These are phyloP conservation scores for rapeseed (Brassica napus) DNA, from an alignment of 345 rosid genomes.

Conservation along the genomic window Da-Ae NC_063442.1:14277001-14277500, in stretches of 20 bases:
- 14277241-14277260: not conserved
- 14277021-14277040: slow-evolving; percentile 94
- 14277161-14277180: not conserved
- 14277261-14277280: not conserved
- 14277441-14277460: slow-evolving; percentile 49
- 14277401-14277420: slow-evolving; percentile 41
- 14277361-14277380: not conserved
- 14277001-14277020: slow-evolving; percentile 88
- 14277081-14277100: slow-evolving; percentile 67
- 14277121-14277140: not conserved
- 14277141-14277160: not conserved
- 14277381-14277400: not conserved
- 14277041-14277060: slow-evolving; percentile 65
- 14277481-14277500: slow-evolving; percentile 46
- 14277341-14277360: not conserved
- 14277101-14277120: not conserved
- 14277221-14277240: not conserved
- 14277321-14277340: not conserved
- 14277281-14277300: not conserved
- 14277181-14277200: not conserved
- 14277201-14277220: not conserved
- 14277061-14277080: slow-evolving; percentile 51
- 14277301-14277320: not conserved
- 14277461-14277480: slow-evolving; percentile 65
- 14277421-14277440: slow-evolving; percentile 61